Percentiles rank a stretch among this genome's conserved stretches.
Evolutionary conservation across 2,329 filamentous ascomycete species (phyloP).

Genomic region (Penicillium polonicum): DNA sequence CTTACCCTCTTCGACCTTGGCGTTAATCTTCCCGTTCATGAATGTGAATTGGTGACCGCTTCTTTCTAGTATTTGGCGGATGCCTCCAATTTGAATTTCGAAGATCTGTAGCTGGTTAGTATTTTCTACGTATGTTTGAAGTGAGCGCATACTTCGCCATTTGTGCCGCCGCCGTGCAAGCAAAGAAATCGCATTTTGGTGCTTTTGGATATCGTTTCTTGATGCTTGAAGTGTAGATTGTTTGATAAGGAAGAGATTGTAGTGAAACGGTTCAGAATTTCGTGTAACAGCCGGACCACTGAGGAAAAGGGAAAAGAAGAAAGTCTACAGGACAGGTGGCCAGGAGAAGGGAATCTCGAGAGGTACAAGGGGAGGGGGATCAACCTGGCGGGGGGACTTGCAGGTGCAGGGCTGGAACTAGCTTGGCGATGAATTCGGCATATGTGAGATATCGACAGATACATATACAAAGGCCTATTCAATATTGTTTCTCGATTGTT

Average conservation of each 20-base stretch:
- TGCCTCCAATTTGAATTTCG: constrained; percentile 35
- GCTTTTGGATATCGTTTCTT: no score
- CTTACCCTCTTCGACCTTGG: constrained; percentile 31
- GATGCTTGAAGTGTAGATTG: not conserved
- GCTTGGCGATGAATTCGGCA: not conserved
- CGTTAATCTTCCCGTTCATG: constrained; percentile 28
- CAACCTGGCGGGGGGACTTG: not conserved
- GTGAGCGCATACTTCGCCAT: constrained; percentile 27
- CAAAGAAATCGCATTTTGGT: constrained; percentile 34
- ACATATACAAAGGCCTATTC: not conserved
- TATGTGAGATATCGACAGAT: not conserved
- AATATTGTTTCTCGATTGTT: not conserved
- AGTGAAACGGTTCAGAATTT: not conserved
- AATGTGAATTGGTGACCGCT: constrained; percentile 32
- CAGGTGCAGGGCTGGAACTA: not conserved
- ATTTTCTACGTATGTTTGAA: not conserved
- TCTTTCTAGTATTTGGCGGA: constrained; percentile 27
- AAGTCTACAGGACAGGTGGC: not conserved
- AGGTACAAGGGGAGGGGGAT: not conserved
- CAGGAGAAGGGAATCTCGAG: not conserved
- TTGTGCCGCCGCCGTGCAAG: constrained; percentile 35
- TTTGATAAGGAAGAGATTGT: not conserved
- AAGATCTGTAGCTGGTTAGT: constrained; percentile 28
- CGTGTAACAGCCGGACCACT: not conserved
- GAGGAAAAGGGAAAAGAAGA: not conserved